These are phyloP conservation scores for Daldinia childiae DNA, from an alignment of 495 filamentous ascomycete genomes.

Conservation along the genomic window DNA sequence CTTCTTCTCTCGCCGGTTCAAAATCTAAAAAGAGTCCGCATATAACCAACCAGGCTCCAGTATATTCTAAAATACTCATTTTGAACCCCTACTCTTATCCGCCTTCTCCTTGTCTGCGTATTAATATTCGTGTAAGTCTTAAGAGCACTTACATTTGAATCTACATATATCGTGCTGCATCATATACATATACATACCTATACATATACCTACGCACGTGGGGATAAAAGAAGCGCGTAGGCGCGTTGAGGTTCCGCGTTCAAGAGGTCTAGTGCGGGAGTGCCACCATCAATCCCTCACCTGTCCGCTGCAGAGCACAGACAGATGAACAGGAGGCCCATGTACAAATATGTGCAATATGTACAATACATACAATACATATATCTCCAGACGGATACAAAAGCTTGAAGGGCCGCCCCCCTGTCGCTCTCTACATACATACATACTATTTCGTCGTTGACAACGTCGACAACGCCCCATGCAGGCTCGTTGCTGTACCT, in stretches of 20 bases:
- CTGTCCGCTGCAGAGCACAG: constrained; percentile 36
- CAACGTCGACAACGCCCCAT: constrained; percentile 40
- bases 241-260: constrained; percentile 34
- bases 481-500: constrained; percentile 41
- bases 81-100: constrained; percentile 4
- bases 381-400: constrained; percentile 35
- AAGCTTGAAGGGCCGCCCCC: constrained; percentile 40
- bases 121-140: not conserved
- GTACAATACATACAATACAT: constrained; percentile 30
- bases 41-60: constrained; percentile 15
- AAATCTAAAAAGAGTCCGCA: constrained; percentile 5
- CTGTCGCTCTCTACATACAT: constrained; percentile 30
- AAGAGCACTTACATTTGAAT: not conserved
- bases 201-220: constrained; percentile 32
- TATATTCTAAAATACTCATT: constrained; percentile 6
- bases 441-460: constrained; percentile 29
- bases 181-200: too few species aligned
- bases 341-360: constrained; percentile 6
- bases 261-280: constrained; percentile 33
- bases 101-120: constrained; percentile 7
- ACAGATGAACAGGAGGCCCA: constrained; percentile 29
- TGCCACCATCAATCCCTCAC: constrained; percentile 35
- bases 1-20: constrained; percentile 22
- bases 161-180: constrained; percentile 12
- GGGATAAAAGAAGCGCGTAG: constrained; percentile 32